Conservation (phyloP, 169 alveolate genomes). For the Eimeria praecox region DNA sequence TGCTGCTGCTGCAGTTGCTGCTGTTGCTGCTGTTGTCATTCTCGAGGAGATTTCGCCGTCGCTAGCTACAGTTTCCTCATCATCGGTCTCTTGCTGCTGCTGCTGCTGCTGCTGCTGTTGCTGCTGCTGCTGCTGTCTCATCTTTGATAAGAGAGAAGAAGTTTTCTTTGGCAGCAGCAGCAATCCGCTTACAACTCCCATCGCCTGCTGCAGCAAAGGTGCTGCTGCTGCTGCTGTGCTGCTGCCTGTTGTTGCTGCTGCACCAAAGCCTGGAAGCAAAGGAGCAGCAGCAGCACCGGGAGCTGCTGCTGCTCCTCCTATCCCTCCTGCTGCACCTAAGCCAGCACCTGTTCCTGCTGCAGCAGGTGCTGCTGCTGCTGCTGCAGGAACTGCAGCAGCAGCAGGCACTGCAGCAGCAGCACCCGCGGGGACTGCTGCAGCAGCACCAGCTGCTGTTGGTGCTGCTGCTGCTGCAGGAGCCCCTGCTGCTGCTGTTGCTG, state of each 20-base stretch:
- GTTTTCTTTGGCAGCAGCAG: conserved; percentile 20
- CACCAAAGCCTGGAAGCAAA: background rate
- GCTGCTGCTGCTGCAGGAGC: conserved; percentile 32
- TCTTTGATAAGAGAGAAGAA: background rate
- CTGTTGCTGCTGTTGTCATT: background rate
- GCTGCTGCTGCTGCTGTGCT: conserved; percentile 39
- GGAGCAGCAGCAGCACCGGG: conserved; percentile 41
- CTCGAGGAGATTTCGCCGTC: conserved; percentile 7
- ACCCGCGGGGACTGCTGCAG: no score
- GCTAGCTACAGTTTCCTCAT: conserved; percentile 15
- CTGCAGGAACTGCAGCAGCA: no score
- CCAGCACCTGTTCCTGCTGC: background rate
- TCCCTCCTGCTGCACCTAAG: conserved; percentile 20
- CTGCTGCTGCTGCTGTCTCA: conserved; percentile 19
- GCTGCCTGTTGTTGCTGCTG: background rate
- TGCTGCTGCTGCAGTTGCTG: background rate
- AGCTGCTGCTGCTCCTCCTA: conserved; percentile 7
- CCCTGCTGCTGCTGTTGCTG: conserved; percentile 53
- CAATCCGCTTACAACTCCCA: conserved; percentile 2
- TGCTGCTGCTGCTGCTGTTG: background rate
- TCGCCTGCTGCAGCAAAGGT: conserved; percentile 28
- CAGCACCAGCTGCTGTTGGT: background rate
- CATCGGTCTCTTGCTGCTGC: conserved; percentile 2
- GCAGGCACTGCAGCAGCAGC: no score
- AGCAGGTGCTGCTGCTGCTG: no score